Conservation (phyloP, 495 filamentous ascomycete genomes). For the Trichoderma reesei region DNA sequence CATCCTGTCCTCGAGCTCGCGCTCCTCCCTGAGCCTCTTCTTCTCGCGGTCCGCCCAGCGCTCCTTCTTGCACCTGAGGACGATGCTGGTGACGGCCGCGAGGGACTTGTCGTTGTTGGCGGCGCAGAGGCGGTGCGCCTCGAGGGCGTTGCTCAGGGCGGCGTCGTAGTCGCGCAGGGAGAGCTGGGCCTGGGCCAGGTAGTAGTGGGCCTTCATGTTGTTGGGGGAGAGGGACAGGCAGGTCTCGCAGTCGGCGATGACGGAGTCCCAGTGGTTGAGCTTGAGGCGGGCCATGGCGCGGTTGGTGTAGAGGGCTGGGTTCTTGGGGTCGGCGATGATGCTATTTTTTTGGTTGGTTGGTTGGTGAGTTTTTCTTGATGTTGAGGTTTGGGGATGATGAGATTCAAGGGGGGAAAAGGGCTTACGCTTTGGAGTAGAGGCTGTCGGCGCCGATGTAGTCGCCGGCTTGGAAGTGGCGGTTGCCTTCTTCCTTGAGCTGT, state of each 20-base stretch:
- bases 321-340: conserved; percentile 51
- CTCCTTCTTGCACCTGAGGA: conserved; percentile 72
- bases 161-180: conserved; percentile 62
- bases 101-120: conserved; percentile 47
- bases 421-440: conserved; percentile 78
- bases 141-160: conserved; percentile 59
- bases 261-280: conserved; percentile 60
- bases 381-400: background rate
- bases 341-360: conserved; percentile 22
- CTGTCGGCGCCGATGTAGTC: conserved; percentile 69
- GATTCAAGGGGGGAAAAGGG: conserved; percentile 11
- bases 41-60: conserved; percentile 53
- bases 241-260: conserved; percentile 66
- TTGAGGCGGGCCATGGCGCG: conserved; percentile 75
- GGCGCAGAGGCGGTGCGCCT: conserved; percentile 65
- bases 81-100: conserved; percentile 52
- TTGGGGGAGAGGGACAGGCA: conserved; percentile 57
- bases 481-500: conserved; percentile 50
- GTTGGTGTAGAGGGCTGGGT: conserved; percentile 70
- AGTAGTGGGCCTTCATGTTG: conserved; percentile 74
- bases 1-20: conserved; percentile 48
- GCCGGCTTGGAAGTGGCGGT: conserved; percentile 52
- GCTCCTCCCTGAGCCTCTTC: conserved; percentile 32
- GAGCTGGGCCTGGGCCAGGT: conserved; percentile 76
- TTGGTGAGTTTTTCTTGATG: background rate